Conservation (phyloP, 78 protist species). For the Dictyostelium capitatum region DNA sequence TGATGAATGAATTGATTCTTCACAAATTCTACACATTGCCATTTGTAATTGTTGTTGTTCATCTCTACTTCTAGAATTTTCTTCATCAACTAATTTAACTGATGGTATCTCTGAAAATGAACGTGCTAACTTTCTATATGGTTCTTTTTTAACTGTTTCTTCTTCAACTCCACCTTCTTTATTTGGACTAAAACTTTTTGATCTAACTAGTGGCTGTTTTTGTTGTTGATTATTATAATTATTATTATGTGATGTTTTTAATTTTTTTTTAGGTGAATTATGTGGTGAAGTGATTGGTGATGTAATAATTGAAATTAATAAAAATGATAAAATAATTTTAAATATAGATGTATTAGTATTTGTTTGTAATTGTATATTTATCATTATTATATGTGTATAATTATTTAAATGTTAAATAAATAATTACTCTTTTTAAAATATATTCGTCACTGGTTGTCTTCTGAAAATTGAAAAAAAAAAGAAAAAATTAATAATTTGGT, state of each 20-base stretch:
- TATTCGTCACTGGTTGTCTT: slow-evolving; percentile 18
- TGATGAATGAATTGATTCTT: slow-evolving; percentile 59
- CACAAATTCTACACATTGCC: slow-evolving; percentile 86
- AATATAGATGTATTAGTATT: background rate
- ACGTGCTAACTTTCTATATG: slow-evolving; percentile 44
- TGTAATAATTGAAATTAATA: background rate
- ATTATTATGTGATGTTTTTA: background rate
- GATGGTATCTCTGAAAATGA: slow-evolving; percentile 74
- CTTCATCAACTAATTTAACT: slow-evolving; percentile 13
- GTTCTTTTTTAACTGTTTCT: slow-evolving; percentile 5
- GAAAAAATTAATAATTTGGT: background rate
- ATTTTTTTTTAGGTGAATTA: slow-evolving; percentile 1
- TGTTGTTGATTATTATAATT: no score
- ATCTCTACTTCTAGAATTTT: background rate
- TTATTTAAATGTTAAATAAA: background rate
- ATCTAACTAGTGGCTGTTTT: slow-evolving; percentile 57
- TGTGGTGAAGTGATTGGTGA: background rate
- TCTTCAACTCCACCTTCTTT: slow-evolving; percentile 8
- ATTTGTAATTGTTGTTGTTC: slow-evolving; percentile 9
- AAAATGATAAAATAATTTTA: background rate
- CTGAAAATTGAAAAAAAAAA: background rate
- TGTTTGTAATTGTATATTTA: background rate
- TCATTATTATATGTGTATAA: background rate
- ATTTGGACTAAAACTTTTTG: slow-evolving; percentile 73
- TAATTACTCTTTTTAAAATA: slow-evolving; percentile 23